A percentile compares a stretch with the other conserved stretches of the same genome.
phyloP scores from a whole-genome alignment of 2,329 filamentous ascomycete genomes.

The Leptographium radiaticola region DNA sequence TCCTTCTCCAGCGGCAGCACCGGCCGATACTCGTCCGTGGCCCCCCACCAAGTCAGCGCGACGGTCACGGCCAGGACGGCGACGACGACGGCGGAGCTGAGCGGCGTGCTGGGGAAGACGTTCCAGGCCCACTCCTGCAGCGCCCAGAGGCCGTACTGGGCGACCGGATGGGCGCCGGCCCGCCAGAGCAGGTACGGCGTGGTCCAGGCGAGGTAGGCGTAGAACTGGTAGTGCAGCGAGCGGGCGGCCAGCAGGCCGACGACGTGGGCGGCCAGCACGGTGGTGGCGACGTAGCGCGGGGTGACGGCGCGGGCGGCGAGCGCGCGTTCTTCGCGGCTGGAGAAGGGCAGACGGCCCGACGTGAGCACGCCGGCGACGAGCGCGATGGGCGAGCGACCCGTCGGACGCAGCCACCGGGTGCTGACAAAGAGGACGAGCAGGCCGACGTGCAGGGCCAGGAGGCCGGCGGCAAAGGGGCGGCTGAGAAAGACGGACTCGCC shows the following conservation, averaged over 20 bases:
- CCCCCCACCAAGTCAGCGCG: slow-evolving; percentile 45
- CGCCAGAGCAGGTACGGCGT: slow-evolving; percentile 81
- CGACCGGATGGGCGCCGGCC: slow-evolving; percentile 51
- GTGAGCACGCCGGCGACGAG: slow-evolving; percentile 22
- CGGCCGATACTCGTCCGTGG: slow-evolving; percentile 26
- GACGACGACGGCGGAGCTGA: slow-evolving; percentile 52
- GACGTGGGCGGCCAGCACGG: slow-evolving; percentile 61
- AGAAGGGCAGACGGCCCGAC: slow-evolving; percentile 15
- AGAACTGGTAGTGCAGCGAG: slow-evolving; percentile 92
- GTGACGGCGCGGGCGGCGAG: slow-evolving; percentile 48
- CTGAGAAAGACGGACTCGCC: slow-evolving; percentile 67
- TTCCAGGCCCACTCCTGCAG: slow-evolving; percentile 92
- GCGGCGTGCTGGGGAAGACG: slow-evolving; percentile 63
- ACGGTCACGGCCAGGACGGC: slow-evolving; percentile 56
- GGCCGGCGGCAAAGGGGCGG: slow-evolving; percentile 49
- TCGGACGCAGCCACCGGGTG: slow-evolving; percentile 60
- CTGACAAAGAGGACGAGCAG: slow-evolving; percentile 55
- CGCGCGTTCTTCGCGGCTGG: slow-evolving; percentile 37
- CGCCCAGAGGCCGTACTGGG: slow-evolving; percentile 58
- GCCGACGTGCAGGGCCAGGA: slow-evolving; percentile 52
- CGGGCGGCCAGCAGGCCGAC: slow-evolving; percentile 77
- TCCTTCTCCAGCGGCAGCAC: slow-evolving; percentile 9
- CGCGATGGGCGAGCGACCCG: slow-evolving; percentile 41
- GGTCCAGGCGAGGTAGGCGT: slow-evolving; percentile 79
- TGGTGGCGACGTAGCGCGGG: slow-evolving; percentile 61